Percentiles rank a stretch among this genome's conserved stretches.
Conservation (phyloP, 2,329 filamentous ascomycete genomes). For the Aspergillus pseudonomiae region DNA sequence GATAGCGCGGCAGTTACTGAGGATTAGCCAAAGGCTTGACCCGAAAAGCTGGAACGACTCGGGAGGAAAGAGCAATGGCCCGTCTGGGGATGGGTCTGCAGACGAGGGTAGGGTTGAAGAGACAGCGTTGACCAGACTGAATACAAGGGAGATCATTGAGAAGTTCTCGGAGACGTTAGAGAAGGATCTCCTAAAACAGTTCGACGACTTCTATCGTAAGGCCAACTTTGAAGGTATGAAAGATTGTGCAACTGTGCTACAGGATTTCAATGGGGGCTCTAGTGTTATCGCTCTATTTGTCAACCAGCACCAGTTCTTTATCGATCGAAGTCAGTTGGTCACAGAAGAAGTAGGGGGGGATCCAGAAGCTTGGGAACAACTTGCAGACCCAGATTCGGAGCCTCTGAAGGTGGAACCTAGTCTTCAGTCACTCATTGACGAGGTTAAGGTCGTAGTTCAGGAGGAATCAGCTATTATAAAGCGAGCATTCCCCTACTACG, state of each 20-base stretch:
- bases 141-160: constrained; percentile 88
- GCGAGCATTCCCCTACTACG: constrained; percentile 92
- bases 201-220: constrained; percentile 93
- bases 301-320: constrained; percentile 99
- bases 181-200: constrained; percentile 92
- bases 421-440: constrained; percentile 87
- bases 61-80: constrained; percentile 57
- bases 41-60: constrained; percentile 67
- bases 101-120: constrained; percentile 56
- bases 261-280: constrained; percentile 93
- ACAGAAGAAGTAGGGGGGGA: constrained; percentile 73
- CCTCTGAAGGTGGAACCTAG: constrained; percentile 90
- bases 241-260: constrained; percentile 89
- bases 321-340: constrained; percentile 89
- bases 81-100: constrained; percentile 29
- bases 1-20: constrained; percentile 89
- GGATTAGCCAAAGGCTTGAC: constrained; percentile 90
- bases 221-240: constrained; percentile 98
- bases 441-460: constrained; percentile 93
- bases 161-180: constrained; percentile 96
- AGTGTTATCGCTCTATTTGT: constrained; percentile 96
- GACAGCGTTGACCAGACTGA: constrained; percentile 47
- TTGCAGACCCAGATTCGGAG: constrained; percentile 92
- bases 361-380: constrained; percentile 78
- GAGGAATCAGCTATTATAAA: constrained; percentile 98